Conservation (phyloP, 2,329 filamentous ascomycete species). For the Fusarium pseudograminearum region DNA sequence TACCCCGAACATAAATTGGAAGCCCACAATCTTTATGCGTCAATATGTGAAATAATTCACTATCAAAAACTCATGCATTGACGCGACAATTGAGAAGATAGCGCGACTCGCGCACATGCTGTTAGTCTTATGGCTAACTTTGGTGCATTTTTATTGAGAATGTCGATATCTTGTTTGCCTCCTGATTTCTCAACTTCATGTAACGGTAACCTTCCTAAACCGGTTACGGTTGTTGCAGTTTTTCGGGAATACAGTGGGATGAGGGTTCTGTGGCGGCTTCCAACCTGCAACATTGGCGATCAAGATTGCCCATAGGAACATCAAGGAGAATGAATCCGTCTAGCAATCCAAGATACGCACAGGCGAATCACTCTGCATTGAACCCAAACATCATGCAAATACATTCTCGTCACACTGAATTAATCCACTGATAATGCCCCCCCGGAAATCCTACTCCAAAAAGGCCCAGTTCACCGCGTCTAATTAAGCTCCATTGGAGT, state of each 20-base stretch:
- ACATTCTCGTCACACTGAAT: neutral
- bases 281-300: neutral
- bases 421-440: neutral
- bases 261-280: slow-evolving; percentile 4
- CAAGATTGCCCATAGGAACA: neutral
- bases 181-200: slow-evolving; percentile 16
- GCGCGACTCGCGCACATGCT: neutral
- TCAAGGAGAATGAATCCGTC: neutral
- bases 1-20: neutral
- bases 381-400: neutral
- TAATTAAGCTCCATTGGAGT: neutral
- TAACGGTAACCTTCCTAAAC: slow-evolving; percentile 41
- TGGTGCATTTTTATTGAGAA: neutral
- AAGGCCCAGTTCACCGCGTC: neutral
- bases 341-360: neutral
- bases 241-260: slow-evolving; percentile 15
- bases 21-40: neutral
- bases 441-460: neutral
- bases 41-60: neutral
- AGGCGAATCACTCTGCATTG: neutral
- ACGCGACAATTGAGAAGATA: neutral
- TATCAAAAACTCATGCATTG: neutral
- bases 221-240: slow-evolving; percentile 2
- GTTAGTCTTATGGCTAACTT: neutral
- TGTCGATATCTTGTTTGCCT: neutral